Percentiles rank a stretch among this genome's conserved stretches.
Evolutionary conservation across 768 basidiomycete genomes (phyloP).

Genomic region (Trametes villosa): DNA sequence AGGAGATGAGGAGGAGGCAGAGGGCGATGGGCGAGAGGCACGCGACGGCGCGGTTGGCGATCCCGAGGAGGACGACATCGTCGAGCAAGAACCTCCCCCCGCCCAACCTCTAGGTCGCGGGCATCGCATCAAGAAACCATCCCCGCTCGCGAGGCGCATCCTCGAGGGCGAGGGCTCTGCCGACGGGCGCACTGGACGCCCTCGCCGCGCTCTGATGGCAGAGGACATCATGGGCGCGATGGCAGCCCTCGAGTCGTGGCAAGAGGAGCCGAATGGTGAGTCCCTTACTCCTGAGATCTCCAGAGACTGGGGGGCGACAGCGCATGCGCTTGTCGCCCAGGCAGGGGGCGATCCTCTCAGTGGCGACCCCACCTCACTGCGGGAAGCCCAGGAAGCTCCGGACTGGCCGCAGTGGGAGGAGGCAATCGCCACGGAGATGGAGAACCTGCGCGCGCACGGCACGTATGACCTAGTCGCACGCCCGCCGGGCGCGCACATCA

Average conservation of each 20-base stretch:
- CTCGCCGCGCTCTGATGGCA: background rate
- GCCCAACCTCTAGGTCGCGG: background rate
- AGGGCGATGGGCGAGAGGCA: too few relatives aligned
- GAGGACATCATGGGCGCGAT: background rate
- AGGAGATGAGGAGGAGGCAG: background rate
- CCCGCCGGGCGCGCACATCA: conserved; percentile 13
- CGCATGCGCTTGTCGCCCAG: background rate
- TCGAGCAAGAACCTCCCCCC: too few relatives aligned
- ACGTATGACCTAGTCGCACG: conserved; percentile 15
- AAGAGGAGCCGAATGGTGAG: background rate
- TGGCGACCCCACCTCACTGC: background rate
- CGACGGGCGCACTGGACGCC: background rate
- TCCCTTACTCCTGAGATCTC: background rate
- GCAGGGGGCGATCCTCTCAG: background rate
- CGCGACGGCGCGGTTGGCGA: too few relatives aligned
- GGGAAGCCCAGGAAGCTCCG: conserved; percentile 30
- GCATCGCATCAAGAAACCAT: conserved; percentile 1
- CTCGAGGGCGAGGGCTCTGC: background rate
- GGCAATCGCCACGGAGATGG: conserved; percentile 22
- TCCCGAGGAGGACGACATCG: too few relatives aligned
- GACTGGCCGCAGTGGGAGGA: conserved; percentile 4
- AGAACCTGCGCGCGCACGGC: background rate
- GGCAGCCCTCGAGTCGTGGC: background rate
- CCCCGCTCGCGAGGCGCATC: background rate
- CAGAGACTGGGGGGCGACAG: too few relatives aligned